Percentiles rank a stretch among this genome's conserved stretches.
phyloP scores from a whole-genome alignment of 2,329 filamentous ascomycete genomes.

The Beauveria rudraprayagi region DNA sequence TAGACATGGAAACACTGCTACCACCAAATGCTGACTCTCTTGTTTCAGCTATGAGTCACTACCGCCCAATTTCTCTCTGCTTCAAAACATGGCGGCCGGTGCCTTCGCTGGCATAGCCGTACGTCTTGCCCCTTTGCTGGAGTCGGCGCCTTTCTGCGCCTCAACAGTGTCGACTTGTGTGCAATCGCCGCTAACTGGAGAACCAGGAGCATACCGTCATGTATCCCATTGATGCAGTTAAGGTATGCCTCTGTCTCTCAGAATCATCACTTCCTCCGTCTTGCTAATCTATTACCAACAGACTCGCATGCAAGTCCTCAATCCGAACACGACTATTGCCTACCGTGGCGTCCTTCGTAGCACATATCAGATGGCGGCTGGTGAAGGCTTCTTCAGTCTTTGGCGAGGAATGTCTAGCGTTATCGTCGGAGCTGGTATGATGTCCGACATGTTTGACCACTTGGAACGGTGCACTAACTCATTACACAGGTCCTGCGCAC shows the following conservation, averaged over 20 bases:
- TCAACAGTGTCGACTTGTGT: background rate
- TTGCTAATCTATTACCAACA: conserved; percentile 32
- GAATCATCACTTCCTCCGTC: background rate
- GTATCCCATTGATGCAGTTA: conserved; percentile 97
- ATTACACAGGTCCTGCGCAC: conserved; percentile 74
- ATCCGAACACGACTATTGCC: conserved; percentile 69
- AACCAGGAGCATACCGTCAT: conserved; percentile 91
- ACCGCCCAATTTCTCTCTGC: conserved; percentile 86
- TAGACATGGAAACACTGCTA: background rate
- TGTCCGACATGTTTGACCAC: background rate
- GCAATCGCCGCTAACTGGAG: background rate
- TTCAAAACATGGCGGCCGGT: conserved; percentile 92
- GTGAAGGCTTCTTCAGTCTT: conserved; percentile 82
- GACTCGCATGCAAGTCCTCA: conserved; percentile 97
- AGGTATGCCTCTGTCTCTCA: conserved; percentile 48
- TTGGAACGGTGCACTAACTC: conserved; percentile 15
- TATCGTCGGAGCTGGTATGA: conserved; percentile 82
- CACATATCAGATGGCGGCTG: conserved; percentile 82
- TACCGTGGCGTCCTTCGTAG: conserved; percentile 89
- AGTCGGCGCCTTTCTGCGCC: background rate
- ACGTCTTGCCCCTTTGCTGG: conserved; percentile 28
- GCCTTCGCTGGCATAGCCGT: conserved; percentile 95
- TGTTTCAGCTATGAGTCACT: conserved; percentile 75
- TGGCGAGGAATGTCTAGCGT: conserved; percentile 98
- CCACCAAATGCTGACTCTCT: conserved; percentile 2